These are phyloP conservation scores for Ascosphaera aggregata DNA, from an alignment of 2,329 filamentous ascomycete genomes.

Conservation along the genomic window DNA sequence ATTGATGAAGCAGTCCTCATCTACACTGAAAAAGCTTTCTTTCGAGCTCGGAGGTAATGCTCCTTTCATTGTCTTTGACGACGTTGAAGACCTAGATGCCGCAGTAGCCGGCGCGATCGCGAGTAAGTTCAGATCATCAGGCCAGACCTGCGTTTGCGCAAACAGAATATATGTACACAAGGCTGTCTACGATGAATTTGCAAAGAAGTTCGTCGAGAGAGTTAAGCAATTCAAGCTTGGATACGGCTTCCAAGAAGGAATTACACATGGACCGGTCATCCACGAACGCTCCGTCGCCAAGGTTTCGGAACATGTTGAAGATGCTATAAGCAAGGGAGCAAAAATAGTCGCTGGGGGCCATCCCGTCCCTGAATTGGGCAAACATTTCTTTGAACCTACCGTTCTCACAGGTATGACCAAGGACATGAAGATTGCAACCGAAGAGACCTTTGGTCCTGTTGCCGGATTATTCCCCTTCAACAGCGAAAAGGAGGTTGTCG, in stretches of 20 bases:
- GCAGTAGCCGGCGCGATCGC: conserved; percentile 65
- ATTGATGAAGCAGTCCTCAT: conserved; percentile 74
- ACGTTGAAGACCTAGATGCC: conserved; percentile 56
- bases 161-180: conserved; percentile 30
- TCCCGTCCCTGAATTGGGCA: conserved; percentile 33
- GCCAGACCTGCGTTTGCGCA: conserved; percentile 85
- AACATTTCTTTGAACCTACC: conserved; percentile 58
- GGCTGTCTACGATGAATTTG: conserved; percentile 29
- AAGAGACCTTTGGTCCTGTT: conserved; percentile 93
- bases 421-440: conserved; percentile 61
- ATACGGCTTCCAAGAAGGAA: conserved; percentile 21
- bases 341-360: conserved; percentile 54
- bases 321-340: conserved; percentile 56
- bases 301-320: conserved; percentile 55
- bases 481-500: conserved; percentile 70
- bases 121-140: conserved; percentile 82
- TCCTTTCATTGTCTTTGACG: conserved; percentile 92
- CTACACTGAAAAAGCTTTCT: conserved; percentile 64
- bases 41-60: conserved; percentile 90
- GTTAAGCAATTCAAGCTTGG: conserved; percentile 27
- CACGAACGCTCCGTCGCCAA: conserved; percentile 63
- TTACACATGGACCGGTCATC: conserved; percentile 31
- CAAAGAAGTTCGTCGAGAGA: conserved; percentile 28
- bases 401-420: conserved; percentile 68
- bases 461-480: conserved; percentile 76